Conservation (phyloP, 805 yeast species). For the Wickerhamomyces bisporus region DNA sequence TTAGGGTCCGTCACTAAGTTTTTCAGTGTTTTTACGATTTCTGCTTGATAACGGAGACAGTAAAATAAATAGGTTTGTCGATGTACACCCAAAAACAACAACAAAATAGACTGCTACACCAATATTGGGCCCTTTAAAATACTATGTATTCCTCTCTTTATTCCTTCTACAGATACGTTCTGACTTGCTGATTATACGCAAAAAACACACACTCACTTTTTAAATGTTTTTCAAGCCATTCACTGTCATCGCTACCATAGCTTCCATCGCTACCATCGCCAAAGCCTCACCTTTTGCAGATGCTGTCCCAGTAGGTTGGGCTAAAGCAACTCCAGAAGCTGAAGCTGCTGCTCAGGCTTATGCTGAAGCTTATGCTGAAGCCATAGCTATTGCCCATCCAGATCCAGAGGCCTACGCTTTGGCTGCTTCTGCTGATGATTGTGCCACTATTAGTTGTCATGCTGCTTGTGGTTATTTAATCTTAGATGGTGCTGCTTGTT, state of each 20-base stretch:
- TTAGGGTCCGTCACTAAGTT: too few species aligned
- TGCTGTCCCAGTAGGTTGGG: constrained; percentile 16
- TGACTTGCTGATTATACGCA: too few species aligned
- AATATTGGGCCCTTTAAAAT: too few species aligned
- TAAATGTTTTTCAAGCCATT: not conserved
- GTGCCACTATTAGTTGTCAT: constrained; percentile 29
- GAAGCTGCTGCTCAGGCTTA: constrained; percentile 17
- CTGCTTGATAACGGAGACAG: too few species aligned
- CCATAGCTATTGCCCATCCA: constrained; percentile 16
- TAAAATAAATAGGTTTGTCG: too few species aligned
- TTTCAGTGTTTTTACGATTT: too few species aligned
- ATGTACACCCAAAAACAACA: too few species aligned
- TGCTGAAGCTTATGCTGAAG: constrained; percentile 19
- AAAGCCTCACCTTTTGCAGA: constrained; percentile 5
- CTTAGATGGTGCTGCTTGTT: constrained; percentile 28
- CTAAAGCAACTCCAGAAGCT: constrained; percentile 15
- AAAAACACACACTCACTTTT: not conserved
- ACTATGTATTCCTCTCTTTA: too few species aligned
- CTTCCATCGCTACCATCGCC: constrained; percentile 8
- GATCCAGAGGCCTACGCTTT: constrained; percentile 19
- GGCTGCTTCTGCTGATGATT: constrained; percentile 19
- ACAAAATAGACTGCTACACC: too few species aligned
- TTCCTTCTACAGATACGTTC: too few species aligned
- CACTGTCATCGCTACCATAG: constrained; percentile 13
- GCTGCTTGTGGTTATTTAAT: constrained; percentile 31